Evolutionary conservation across 495 filamentous ascomycete genomes (phyloP), one percentile per base, ranked within the genome.

Genomic region (Zalerion maritima): DNA sequence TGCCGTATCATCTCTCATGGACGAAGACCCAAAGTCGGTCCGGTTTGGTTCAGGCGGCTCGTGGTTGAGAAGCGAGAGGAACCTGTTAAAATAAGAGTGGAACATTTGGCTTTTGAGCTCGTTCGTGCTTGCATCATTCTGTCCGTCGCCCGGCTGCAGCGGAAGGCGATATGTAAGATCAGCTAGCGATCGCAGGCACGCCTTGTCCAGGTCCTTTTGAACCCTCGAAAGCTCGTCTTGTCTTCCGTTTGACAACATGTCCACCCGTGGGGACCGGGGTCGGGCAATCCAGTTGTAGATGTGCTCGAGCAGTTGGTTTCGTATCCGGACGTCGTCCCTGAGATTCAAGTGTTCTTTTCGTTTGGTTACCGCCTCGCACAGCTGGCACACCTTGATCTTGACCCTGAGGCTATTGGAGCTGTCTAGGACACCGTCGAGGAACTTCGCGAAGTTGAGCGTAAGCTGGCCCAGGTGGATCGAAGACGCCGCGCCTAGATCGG

Each of bases 261-360:
- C 55, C 7, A 34, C 25, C 13, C 26, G 36, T 4, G 60, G 58
- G 5, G 60, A 62, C 13, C 52, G 57, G 17, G 69, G 64, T 15
- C 67, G 49, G 12, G 68, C 65, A 40, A 77, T 75, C 72, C 72
- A 77, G 28, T 63, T 58, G 24, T 71, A 72, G 23, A 74, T 63
- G 30, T 73, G 69, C 38, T 74, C 69, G 11, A 76, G 49, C 9
- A 77, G 45, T 36, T 75, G 70, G 34, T 76, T 77, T 19, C 72
- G 54, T 29, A 72, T 73, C 14, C 71, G 60, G 24, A 77, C 65
- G 38, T 75, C 72, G 27, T 77, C 72, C 21, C 72, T 56, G 16
- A 77, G 57, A 32, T 75, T 77, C 18, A 77, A 51, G 19, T 74
- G 62, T 38, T 77, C 71, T 35, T 75, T 76, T 39, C 73, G 69